These are phyloP conservation scores for Fusarium vanettenii DNA, from an alignment of 2,329 filamentous ascomycete genomes.

Conservation along the genomic window DNA sequence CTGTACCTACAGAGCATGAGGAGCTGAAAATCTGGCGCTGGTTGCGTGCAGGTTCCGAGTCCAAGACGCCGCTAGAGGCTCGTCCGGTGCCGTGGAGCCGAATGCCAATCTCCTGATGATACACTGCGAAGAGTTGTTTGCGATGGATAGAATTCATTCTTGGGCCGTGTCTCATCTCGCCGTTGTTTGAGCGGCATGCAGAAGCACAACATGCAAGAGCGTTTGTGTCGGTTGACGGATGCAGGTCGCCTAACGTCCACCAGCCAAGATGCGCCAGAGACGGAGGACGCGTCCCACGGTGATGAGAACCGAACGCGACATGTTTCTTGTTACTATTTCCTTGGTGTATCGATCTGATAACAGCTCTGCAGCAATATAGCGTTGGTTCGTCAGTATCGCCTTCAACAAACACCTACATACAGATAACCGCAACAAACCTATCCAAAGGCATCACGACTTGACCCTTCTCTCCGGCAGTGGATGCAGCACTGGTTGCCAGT, in stretches of 20 bases:
- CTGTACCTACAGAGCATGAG: constrained; percentile 10
- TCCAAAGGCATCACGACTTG: background rate
- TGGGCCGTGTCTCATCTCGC: background rate
- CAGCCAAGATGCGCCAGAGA: background rate
- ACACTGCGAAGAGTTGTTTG: background rate
- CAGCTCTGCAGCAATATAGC: background rate
- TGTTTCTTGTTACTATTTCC: background rate
- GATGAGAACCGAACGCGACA: background rate
- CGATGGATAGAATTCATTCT: background rate
- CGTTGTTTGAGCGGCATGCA: background rate
- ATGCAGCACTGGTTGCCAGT: background rate
- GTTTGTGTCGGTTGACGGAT: constrained; percentile 11
- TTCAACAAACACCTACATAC: background rate
- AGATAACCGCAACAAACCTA: background rate
- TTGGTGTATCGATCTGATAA: background rate
- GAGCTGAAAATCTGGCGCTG: constrained; percentile 24
- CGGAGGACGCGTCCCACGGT: background rate
- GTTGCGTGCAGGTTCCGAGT: background rate
- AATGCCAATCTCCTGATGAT: constrained; percentile 11
- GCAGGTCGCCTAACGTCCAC: constrained; percentile 26
- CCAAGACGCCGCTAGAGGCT: constrained; percentile 35
- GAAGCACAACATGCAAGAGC: background rate
- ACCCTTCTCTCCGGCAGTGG: constrained; percentile 3
- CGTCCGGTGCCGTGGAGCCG: constrained; percentile 32
- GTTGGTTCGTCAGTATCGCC: background rate